Evolutionary conservation across 1,284 basidiomycete genomes (phyloP).

Genomic region (Wolfiporia cocos): DNA sequence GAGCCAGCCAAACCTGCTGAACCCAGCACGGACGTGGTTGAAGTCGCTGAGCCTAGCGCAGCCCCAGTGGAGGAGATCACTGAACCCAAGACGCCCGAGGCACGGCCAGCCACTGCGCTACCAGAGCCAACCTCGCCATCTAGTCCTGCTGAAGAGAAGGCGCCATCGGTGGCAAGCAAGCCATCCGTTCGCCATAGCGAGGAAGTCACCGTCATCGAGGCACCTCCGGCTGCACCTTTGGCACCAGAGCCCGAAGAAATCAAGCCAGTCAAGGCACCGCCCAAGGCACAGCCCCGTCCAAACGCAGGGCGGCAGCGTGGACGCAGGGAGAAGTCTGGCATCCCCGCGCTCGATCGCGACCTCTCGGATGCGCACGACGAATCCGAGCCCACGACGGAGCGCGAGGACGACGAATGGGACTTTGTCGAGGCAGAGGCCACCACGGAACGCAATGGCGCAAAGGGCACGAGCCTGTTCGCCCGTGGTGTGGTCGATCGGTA

Average conservation of each 20-base stretch:
- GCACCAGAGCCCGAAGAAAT: slow-evolving; percentile 4
- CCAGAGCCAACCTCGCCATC: slow-evolving; percentile 26
- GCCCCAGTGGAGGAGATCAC: slow-evolving; percentile 28
- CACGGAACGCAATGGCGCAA: slow-evolving; percentile 73
- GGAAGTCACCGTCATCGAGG: background rate
- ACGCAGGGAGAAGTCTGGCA: slow-evolving; percentile 72
- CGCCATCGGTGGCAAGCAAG: slow-evolving; percentile 10
- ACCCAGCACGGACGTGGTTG: slow-evolving; percentile 23
- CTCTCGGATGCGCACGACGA: slow-evolving; percentile 53
- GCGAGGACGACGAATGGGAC: slow-evolving; percentile 81
- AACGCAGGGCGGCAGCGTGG: slow-evolving; percentile 25
- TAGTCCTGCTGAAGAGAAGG: slow-evolving; percentile 10
- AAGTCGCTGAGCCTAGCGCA: slow-evolving; percentile 13
- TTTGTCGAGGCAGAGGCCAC: slow-evolving; percentile 69
- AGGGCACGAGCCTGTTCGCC: slow-evolving; percentile 73
- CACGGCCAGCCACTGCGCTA: slow-evolving; percentile 42
- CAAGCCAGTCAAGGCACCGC: slow-evolving; percentile 10
- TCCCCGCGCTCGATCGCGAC: slow-evolving; percentile 67
- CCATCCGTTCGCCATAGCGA: background rate
- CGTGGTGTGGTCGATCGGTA: slow-evolving; percentile 81
- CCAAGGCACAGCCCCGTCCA: slow-evolving; percentile 25
- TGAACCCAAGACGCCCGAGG: slow-evolving; percentile 73
- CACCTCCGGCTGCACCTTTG: background rate
- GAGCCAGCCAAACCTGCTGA: slow-evolving; percentile 6
- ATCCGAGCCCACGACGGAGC: slow-evolving; percentile 43